phyloP scores from a whole-genome alignment of 2,329 filamentous ascomycete species.

The Ustulina deusta region DNA sequence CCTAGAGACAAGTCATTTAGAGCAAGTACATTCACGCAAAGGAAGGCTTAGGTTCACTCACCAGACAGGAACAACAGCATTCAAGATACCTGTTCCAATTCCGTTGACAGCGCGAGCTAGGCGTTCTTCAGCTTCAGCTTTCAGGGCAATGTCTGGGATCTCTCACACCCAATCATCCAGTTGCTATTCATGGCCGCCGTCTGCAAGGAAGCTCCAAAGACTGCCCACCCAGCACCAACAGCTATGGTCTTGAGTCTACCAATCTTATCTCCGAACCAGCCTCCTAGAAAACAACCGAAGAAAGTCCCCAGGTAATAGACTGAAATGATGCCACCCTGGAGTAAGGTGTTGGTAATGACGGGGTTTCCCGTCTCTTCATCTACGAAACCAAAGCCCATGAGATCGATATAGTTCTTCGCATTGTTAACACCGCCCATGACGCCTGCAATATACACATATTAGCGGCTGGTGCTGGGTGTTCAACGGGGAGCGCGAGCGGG shows the following conservation, averaged over 20 bases:
- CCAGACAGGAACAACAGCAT: conserved; percentile 77
- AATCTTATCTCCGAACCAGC: conserved; percentile 71
- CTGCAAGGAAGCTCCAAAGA: conserved; percentile 73
- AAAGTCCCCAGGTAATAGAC: conserved; percentile 70
- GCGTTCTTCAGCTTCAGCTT: conserved; percentile 19
- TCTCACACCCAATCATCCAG: conserved; percentile 76
- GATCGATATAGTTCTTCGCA: conserved; percentile 70
- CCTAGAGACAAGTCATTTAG: conserved; percentile 47
- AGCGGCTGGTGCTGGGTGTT: background rate
- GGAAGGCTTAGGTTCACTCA: conserved; percentile 20
- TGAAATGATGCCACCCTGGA: conserved; percentile 72
- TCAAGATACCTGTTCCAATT: conserved; percentile 76
- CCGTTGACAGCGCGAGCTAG: conserved; percentile 70
- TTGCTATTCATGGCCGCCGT: conserved; percentile 72
- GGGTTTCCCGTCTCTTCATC: conserved; percentile 60
- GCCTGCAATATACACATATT: conserved; percentile 28
- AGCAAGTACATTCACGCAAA: background rate
- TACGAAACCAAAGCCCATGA: conserved; percentile 74
- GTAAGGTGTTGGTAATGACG: conserved; percentile 68
- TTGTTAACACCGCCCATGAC: conserved; percentile 76
- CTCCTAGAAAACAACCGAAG: conserved; percentile 71
- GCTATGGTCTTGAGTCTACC: conserved; percentile 74
- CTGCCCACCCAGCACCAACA: conserved; percentile 67
- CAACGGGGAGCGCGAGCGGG: background rate
- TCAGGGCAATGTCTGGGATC: background rate